Conservation (phyloP, 1,139 yeast species). For the Magnusiomyces ingens region DNA sequence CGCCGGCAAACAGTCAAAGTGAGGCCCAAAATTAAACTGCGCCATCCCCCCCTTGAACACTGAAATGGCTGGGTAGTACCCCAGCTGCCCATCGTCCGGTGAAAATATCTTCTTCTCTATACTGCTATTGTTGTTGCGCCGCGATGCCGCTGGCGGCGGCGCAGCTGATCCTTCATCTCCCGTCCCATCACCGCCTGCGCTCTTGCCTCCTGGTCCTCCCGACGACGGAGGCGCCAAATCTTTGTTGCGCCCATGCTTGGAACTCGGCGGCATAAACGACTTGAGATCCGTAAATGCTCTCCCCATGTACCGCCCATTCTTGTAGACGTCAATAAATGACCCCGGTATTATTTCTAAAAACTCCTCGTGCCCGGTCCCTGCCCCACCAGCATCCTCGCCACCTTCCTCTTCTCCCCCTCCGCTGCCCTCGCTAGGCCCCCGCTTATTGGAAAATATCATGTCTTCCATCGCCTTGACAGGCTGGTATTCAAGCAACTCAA, state of each 20-base stretch:
- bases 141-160: too few species aligned
- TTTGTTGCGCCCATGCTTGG: constrained; percentile 27
- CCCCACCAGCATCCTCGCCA: constrained; percentile 14
- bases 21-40: constrained; percentile 60
- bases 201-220: too few species aligned
- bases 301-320: constrained; percentile 69
- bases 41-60: constrained; percentile 78
- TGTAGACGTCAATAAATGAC: constrained; percentile 59
- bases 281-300: constrained; percentile 59
- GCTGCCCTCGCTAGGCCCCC: constrained; percentile 22
- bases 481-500: constrained; percentile 82
- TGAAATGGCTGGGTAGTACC: constrained; percentile 87
- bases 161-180: too few species aligned
- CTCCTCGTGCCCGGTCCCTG: background rate
- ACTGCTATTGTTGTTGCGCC: too few species aligned
- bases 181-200: too few species aligned
- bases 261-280: constrained; percentile 73
- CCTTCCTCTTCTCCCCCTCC: constrained; percentile 25
- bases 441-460: constrained; percentile 9
- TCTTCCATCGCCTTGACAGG: constrained; percentile 64
- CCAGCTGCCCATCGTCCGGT: constrained; percentile 72
- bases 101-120: constrained; percentile 1
- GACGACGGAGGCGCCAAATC: constrained; percentile 1
- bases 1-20: constrained; percentile 43
- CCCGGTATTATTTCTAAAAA: constrained; percentile 39